Base-by-base conservation (phyloP, 495 filamentous ascomycete genomes). In the Aspergillus coremiiformis region DNA sequence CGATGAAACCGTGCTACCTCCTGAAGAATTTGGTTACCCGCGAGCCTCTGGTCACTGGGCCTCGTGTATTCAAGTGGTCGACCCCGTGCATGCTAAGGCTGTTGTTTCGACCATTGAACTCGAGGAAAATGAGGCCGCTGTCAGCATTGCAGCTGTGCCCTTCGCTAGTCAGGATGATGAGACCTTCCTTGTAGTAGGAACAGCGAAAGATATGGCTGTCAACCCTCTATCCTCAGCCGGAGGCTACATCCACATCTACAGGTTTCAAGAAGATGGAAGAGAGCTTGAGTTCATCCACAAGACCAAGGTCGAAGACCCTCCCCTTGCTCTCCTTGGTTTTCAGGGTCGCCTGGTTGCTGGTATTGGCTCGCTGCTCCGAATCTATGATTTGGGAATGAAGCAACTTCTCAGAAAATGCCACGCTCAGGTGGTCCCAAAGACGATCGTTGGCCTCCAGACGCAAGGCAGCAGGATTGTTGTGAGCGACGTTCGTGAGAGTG, bases 281-380 rank as follows among this genome's bases (percentile, higher is more conserved):
- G 82, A 86, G 49, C 77, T 99, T 21, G 90, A 96, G 59, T 92
- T 96, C 54, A 91, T 95, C 52, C 94, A 97, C 71, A 96, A 96
- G 68, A 97, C 94, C 6, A 87, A 86, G 59, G 77, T 95, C 12
- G 88, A 94, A 51, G 82, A 89, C 47, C 90, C 91, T 1, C 90
- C 94, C 1, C 83, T 90, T 55, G 94, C 94, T 17, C 77, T 99
- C 5, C 80, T 92, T 23, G 81, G 81, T 15, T 99, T 97, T 75
- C 92, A 99, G 68, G 94, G 94, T 10, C 84, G 88, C 46, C 76
- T 99, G 5, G 71, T 92, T 7, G 87, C 84, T 11, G 94, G 94
- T 30, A 76, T 95, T 37, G 94, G 93, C 30, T 81, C 83, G 37
- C 82, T 85, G 43, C 77, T 99, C 19, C 81, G 85, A 17, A 79